Evolutionary conservation across 345 rosid genomes (phyloP).

Genomic region (Reutealis trisperma): DNA sequence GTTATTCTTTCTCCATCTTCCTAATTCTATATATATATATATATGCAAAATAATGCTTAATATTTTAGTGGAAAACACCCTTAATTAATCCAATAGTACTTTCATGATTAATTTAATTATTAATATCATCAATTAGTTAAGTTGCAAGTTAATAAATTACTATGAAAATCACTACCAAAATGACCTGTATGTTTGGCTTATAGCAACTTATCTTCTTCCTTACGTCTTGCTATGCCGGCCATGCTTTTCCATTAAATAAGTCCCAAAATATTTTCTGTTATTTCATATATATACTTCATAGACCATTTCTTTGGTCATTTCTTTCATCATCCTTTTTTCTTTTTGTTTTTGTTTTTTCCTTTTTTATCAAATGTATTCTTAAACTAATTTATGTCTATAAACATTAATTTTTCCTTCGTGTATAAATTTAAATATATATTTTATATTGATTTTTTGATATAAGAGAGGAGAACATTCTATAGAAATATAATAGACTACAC

Average conservation of each 20-base stretch:
- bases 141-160: neutral
- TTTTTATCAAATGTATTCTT: too few species aligned
- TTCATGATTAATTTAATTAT: neutral
- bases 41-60: neutral
- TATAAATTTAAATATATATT: too few species aligned
- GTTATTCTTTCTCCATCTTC: constrained; percentile 35
- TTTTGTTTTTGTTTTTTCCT: too few species aligned
- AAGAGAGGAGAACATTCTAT: too few species aligned
- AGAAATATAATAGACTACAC: too few species aligned
- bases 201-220: constrained; percentile 34
- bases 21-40: constrained; percentile 11
- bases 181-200: constrained; percentile 45
- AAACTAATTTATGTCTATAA: too few species aligned
- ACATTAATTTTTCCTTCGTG: too few species aligned
- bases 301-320: constrained; percentile 37
- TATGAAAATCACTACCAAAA: constrained; percentile 41
- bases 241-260: constrained; percentile 18
- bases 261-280: neutral
- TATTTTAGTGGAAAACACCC: neutral
- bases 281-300: neutral
- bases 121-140: neutral
- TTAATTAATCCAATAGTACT: neutral
- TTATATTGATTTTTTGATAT: too few species aligned
- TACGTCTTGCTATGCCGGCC: constrained; percentile 67
- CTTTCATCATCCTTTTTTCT: constrained; percentile 9